Evolutionary conservation across 768 basidiomycete species (phyloP).

Genomic region (Calocybe cyanea): DNA sequence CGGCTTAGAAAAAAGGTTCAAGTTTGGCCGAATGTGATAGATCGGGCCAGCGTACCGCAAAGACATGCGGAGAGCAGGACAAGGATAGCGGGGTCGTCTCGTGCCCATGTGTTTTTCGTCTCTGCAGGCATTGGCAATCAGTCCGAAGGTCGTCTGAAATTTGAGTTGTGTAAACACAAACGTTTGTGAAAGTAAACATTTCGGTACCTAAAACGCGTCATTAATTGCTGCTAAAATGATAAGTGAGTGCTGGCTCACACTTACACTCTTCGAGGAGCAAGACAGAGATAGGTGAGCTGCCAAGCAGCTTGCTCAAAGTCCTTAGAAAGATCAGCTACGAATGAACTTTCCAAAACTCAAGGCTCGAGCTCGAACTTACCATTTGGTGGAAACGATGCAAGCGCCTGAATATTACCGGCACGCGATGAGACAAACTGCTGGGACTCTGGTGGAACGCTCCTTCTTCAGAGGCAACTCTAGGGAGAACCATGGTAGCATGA

Average conservation of each 20-base stretch:
- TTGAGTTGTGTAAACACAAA: constrained; percentile 34
- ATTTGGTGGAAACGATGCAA: constrained; percentile 84
- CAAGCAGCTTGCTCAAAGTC: constrained; percentile 97
- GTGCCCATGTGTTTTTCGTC: constrained; percentile 97
- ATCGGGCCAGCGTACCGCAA: constrained; percentile 40
- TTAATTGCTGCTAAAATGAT: constrained; percentile 5
- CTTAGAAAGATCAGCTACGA: too few species aligned
- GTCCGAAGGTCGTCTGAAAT: background rate
- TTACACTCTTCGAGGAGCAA: constrained; percentile 90
- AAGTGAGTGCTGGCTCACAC: constrained; percentile 20
- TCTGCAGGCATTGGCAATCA: constrained; percentile 40
- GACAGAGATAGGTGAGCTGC: constrained; percentile 92
- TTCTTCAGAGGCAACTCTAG: constrained; percentile 38
- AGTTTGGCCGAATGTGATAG: constrained; percentile 3
- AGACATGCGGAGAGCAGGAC: constrained; percentile 81
- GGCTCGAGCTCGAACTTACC: constrained; percentile 39
- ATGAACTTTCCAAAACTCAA: background rate
- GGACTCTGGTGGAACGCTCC: constrained; percentile 30
- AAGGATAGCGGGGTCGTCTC: constrained; percentile 95
- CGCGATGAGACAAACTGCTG: constrained; percentile 44
- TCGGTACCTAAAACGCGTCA: constrained; percentile 60
- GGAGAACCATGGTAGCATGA: constrained; percentile 36
- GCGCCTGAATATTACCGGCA: constrained; percentile 79
- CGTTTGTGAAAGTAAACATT: constrained; percentile 99
- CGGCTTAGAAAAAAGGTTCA: constrained; percentile 44